phyloP scores from a whole-genome alignment of 176 grass and related monocot species.

The Hordeum marinum region DNA sequence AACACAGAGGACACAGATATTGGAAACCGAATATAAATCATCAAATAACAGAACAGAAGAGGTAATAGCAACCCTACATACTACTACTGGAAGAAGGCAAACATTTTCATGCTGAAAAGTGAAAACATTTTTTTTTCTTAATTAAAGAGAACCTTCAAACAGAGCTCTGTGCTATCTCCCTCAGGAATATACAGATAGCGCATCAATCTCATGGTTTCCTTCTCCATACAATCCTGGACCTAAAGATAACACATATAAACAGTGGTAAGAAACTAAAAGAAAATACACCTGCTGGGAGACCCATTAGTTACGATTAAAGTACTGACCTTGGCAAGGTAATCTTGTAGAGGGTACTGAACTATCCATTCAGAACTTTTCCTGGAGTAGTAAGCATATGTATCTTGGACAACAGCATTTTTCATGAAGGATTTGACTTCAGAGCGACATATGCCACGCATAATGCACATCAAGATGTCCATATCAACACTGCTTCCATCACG shows the following conservation, averaged over 20 bases:
- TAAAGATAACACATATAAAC: conserved; percentile 26
- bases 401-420: conserved; percentile 32
- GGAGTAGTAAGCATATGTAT: conserved; percentile 44
- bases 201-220: conserved; percentile 37
- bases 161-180: conserved; percentile 13
- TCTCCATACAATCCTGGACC: conserved; percentile 45
- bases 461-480: conserved; percentile 15
- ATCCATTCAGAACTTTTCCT: conserved; percentile 49
- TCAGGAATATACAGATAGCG: conserved; percentile 26
- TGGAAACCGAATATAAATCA: background rate
- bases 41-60: background rate
- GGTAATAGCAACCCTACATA: background rate
- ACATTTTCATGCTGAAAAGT: background rate
- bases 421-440: conserved; percentile 40
- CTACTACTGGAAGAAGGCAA: background rate
- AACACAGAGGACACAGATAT: conserved; percentile 3
- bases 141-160: conserved; percentile 31
- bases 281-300: background rate
- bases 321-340: conserved; percentile 54
- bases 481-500: conserved; percentile 39
- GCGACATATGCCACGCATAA: conserved; percentile 40
- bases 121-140: background rate
- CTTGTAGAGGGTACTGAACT: conserved; percentile 37
- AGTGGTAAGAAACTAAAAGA: background rate
- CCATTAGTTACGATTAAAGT: background rate